A percentile compares a stretch with the other conserved stretches of the same genome.
Conservation (phyloP, 2,329 filamentous ascomycete species). For the Xylaria sp. region DNA sequence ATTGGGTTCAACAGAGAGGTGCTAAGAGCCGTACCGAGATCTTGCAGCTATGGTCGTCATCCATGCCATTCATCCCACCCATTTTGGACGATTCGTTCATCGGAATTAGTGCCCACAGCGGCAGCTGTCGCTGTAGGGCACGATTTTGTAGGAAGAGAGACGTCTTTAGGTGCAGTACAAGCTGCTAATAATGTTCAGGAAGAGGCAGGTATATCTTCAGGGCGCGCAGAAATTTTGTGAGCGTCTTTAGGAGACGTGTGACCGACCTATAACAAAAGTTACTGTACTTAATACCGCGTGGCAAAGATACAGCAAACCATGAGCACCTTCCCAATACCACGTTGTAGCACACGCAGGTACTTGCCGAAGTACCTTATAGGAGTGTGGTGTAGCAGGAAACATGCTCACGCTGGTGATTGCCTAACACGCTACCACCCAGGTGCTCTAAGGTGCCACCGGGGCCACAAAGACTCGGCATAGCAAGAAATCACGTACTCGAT, state of each 20-base stretch:
- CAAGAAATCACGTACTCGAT: too few species aligned
- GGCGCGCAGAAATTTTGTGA: neutral
- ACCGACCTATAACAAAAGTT: neutral
- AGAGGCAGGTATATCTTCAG: neutral
- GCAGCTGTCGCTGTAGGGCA: slow-evolving; percentile 18
- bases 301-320: neutral
- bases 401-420: too few species aligned
- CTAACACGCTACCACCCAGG: too few species aligned
- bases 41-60: slow-evolving; percentile 34
- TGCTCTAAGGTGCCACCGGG: too few species aligned
- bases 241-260: neutral
- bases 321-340: neutral
- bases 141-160: neutral
- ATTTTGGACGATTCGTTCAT: slow-evolving; percentile 13
- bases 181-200: neutral
- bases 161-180: neutral
- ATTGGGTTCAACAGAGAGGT: neutral
- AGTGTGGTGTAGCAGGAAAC: too few species aligned
- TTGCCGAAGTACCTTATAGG: too few species aligned
- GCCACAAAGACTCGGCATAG: too few species aligned
- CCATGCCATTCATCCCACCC: neutral
- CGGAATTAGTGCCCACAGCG: neutral
- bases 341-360: too few species aligned
- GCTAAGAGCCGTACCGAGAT: slow-evolving; percentile 40
- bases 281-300: neutral